These are phyloP conservation scores for Laburnicola sp. DNA, from an alignment of 2,329 filamentous ascomycete genomes.

Conservation along the genomic window DNA sequence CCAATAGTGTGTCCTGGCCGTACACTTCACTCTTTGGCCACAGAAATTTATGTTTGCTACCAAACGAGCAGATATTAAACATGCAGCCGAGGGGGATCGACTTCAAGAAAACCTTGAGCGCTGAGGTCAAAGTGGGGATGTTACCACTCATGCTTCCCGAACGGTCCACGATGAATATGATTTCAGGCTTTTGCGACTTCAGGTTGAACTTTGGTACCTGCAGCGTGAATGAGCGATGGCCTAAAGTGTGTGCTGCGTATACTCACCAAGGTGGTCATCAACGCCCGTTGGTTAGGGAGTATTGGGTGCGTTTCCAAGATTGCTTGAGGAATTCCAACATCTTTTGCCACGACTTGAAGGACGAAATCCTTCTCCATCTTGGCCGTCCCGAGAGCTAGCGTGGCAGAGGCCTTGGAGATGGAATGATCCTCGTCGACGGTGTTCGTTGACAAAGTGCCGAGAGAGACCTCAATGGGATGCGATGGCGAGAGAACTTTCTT, in stretches of 20 bases:
- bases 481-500: slow-evolving; percentile 65
- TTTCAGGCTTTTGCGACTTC: slow-evolving; percentile 58
- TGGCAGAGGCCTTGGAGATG: slow-evolving; percentile 62
- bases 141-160: slow-evolving; percentile 65
- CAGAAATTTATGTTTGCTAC: slow-evolving; percentile 49
- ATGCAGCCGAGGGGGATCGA: slow-evolving; percentile 63
- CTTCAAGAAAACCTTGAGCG: slow-evolving; percentile 64
- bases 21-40: slow-evolving; percentile 52
- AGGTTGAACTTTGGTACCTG: slow-evolving; percentile 64
- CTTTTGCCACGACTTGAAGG: slow-evolving; percentile 62
- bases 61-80: slow-evolving; percentile 72
- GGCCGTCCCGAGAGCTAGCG: slow-evolving; percentile 55
- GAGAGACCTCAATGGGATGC: slow-evolving; percentile 65
- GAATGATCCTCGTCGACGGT: slow-evolving; percentile 51
- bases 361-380: slow-evolving; percentile 68
- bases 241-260: background rate
- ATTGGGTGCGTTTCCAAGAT: slow-evolving; percentile 66
- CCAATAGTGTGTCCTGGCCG: slow-evolving; percentile 45
- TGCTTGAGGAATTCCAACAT: slow-evolving; percentile 61
- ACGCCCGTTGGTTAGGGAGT: slow-evolving; percentile 61
- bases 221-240: background rate
- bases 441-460: slow-evolving; percentile 59
- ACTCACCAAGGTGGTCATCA: slow-evolving; percentile 65
- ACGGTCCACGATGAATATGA: slow-evolving; percentile 72
- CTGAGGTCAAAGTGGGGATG: slow-evolving; percentile 57